These are phyloP conservation scores for Cicer pinnatifidum DNA, from an alignment of 306 rosid species.

Conservation along the genomic window DNA sequence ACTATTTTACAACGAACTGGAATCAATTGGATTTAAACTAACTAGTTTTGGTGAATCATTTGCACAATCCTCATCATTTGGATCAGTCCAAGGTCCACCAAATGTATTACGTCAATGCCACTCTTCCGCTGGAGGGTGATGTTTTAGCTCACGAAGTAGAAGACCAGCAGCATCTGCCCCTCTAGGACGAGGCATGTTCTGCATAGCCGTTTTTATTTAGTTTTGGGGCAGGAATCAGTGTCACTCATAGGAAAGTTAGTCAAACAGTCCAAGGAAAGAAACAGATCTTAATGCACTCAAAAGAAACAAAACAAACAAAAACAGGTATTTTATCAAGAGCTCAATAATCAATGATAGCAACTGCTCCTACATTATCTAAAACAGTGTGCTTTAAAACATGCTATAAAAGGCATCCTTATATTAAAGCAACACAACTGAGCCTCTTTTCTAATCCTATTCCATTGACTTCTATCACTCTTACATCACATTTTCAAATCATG, in stretches of 20 bases:
- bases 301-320: conserved; percentile 23
- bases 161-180: conserved; percentile 96
- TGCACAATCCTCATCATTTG: conserved; percentile 60
- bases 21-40: conserved; percentile 66
- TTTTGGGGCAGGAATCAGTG: conserved; percentile 6
- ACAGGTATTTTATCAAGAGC: conserved; percentile 2
- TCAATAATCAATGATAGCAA: background rate
- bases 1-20: conserved; percentile 62
- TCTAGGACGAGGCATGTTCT: conserved; percentile 97
- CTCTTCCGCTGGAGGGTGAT: conserved; percentile 96
- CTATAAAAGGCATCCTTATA: conserved; percentile 4
- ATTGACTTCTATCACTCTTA: conserved; percentile 13
- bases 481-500: conserved; percentile 31
- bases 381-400: conserved; percentile 6
- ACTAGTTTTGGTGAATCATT: conserved; percentile 67
- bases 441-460: conserved; percentile 2
- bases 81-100: conserved; percentile 87
- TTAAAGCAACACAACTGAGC: conserved; percentile 17
- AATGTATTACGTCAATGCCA: conserved; percentile 90
- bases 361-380: conserved; percentile 7
- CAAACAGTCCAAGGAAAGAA: conserved; percentile 10
- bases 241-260: background rate
- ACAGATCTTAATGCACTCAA: conserved; percentile 35
- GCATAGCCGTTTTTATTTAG: conserved; percentile 37
- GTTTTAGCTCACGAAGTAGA: conserved; percentile 90